Base-by-base conservation (phyloP, 257 asterid species). In the Voacanga thouarsii region DNA sequence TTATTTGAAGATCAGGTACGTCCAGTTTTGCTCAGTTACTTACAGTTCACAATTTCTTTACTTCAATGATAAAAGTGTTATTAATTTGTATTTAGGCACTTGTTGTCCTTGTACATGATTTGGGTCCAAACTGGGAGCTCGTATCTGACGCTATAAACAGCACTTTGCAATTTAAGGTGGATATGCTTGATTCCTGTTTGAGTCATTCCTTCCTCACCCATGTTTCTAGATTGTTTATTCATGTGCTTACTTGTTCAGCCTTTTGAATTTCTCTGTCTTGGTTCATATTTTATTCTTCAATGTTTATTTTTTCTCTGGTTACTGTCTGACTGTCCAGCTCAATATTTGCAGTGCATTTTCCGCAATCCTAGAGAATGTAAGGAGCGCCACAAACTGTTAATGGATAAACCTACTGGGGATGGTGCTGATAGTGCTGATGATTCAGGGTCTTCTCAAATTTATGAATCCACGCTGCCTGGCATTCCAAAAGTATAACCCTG, bases 51-150 rank as follows among this genome's bases (percentile, higher is more conserved):
- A 53, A 49, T 28, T 59, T 69, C 57, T 24, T 30, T 68, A 33
- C 37, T 24, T 16, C 66, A 56, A 5, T 24, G 43, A 67, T 70
- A 16, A 75, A 44, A 50, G 44, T 56, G 28, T 44, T n/a, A n/a
- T 47, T 51, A 14, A 59, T 24, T 51, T 75, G 59, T 49, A 39
- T 87, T 71, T 86, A 96, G 98, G 98, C 99, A 26, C 97, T 96
- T 74, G 94, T 92, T 81, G 99, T 96, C 83, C 87, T 96, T 81
- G 99, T 88, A 78, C 99, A 96, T 86, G 99, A 96, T 84, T 87
- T 93, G 75, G 99, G 99, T 77, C 97, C 96, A 55, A 93, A 96
- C 78, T 96, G 99, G 99, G 98, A 93, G 91, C 97, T 96, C 59
- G 93, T 96, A 45, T 89, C 97, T 85, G 99, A 96, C 84, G 98